Percentiles rank a stretch among this genome's conserved stretches.
Evolutionary conservation across 1,284 basidiomycete genomes (phyloP).

Genomic region (Tylopilus sp.): DNA sequence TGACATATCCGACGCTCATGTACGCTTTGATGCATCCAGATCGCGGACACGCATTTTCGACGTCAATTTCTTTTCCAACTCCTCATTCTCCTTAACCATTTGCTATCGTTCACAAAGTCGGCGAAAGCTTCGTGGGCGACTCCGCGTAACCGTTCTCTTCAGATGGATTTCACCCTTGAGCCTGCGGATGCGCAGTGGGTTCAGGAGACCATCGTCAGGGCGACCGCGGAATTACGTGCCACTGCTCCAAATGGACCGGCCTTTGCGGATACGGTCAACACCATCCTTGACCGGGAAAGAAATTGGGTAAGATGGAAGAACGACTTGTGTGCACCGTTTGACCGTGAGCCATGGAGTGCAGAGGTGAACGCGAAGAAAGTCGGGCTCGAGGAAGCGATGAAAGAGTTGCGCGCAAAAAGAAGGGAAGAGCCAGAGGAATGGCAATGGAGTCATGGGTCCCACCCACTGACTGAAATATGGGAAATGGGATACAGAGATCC

Average conservation of each 20-base stretch:
- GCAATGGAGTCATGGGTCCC: conserved; percentile 58
- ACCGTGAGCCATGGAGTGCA: conserved; percentile 57
- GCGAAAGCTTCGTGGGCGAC: conserved; percentile 61
- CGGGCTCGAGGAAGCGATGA: conserved; percentile 60
- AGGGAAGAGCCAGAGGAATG: conserved; percentile 53
- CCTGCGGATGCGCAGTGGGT: conserved; percentile 66
- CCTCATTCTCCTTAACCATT: conserved; percentile 75
- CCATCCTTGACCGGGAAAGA: conserved; percentile 72
- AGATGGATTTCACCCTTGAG: conserved; percentile 75
- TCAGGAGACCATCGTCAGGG: conserved; percentile 59
- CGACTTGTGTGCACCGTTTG: conserved; percentile 69
- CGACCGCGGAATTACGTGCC: conserved; percentile 65
- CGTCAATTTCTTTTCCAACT: conserved; percentile 88
- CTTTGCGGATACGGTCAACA: conserved; percentile 66
- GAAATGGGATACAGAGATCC: conserved; percentile 67
- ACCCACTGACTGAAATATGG: conserved; percentile 72
- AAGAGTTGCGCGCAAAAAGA: conserved; percentile 45
- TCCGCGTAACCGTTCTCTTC: conserved; percentile 63
- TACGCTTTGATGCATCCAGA: conserved; percentile 40
- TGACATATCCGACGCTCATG: conserved; percentile 6
- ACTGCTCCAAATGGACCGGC: conserved; percentile 69
- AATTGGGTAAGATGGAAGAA: conserved; percentile 88
- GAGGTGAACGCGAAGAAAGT: conserved; percentile 47
- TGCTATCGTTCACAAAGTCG: conserved; percentile 69
- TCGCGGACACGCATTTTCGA: conserved; percentile 84